Percentiles rank a stretch among this genome's conserved stretches.
These are phyloP conservation scores for Hemerocallis citrina DNA, from an alignment of 106 monocot species.

Conservation along the genomic window DNA sequence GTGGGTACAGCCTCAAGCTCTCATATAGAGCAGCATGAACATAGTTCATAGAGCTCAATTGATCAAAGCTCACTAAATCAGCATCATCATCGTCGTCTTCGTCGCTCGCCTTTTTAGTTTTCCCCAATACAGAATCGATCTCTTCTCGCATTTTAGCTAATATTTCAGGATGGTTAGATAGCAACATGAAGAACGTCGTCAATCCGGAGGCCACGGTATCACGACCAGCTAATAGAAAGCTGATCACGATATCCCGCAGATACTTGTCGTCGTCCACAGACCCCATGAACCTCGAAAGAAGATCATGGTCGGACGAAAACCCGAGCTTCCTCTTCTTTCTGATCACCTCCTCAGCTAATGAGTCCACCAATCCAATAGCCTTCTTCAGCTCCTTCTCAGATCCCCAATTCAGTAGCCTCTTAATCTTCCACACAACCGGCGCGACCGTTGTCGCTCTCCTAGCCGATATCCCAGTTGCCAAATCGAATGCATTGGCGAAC, in stretches of 20 bases:
- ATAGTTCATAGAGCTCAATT: slow-evolving; percentile 33
- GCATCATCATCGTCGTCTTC: slow-evolving; percentile 13
- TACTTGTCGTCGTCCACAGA: slow-evolving; percentile 36
- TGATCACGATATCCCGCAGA: slow-evolving; percentile 55
- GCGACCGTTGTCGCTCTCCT: slow-evolving; percentile 4
- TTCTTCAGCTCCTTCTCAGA: slow-evolving; percentile 17
- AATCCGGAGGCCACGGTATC: slow-evolving; percentile 55
- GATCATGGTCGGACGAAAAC: slow-evolving; percentile 20
- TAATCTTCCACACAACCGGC: slow-evolving; percentile 22
- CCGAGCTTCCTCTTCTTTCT: slow-evolving; percentile 19
- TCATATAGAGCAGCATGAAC: slow-evolving; percentile 46
- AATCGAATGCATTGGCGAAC: slow-evolving; percentile 27
- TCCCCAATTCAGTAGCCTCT: slow-evolving; percentile 15
- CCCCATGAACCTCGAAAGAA: slow-evolving; percentile 46
- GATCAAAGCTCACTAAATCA: slow-evolving; percentile 5
- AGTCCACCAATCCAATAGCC: slow-evolving; percentile 7
- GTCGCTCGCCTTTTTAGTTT: no score
- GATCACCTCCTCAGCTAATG: no score
- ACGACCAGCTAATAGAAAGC: slow-evolving; percentile 56
- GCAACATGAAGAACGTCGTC: slow-evolving; percentile 44
- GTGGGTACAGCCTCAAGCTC: slow-evolving; percentile 43
- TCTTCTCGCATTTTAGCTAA: slow-evolving; percentile 25
- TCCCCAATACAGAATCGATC: slow-evolving; percentile 9
- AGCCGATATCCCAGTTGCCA: slow-evolving; percentile 19
- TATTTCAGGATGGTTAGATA: slow-evolving; percentile 31